Base-by-base conservation (phyloP, 2,329 filamentous ascomycete genomes). In the Cladorrhinum sp. region DNA sequence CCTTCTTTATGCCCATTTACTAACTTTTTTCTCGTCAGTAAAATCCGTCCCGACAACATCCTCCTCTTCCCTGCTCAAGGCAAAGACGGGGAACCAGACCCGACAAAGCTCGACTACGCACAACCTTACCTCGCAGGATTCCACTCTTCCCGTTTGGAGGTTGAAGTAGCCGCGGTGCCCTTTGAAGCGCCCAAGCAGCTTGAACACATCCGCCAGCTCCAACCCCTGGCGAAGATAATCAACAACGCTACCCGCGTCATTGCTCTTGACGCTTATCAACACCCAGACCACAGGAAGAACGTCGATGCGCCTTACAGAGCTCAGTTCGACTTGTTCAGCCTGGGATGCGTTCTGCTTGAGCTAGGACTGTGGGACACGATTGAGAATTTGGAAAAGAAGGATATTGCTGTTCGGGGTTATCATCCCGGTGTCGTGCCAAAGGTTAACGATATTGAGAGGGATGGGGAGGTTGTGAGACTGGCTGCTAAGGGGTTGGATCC, bases 31-130 rank as follows among this genome's bases (percentile, higher is more conserved):
- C 14, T 2, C 16, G 16, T 16, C 24, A 60, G 58, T 21, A 60
- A 57, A 21, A 63, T 63, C 58, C 61, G 61, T 55, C 33, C 61
- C 10, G 55, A 58, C 51, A 60, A 58, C 24, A 58, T 63, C 51
- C 50, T 63, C 51, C 48, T 63, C 50, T 63, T 63, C 46, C 26
- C 26, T 28, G 4, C 26, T n/a, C 6, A 46, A 53, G 20, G 1
- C 52, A 39, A 24, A 16, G 28, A 28, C 9, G 42, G 50, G 21
- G 61, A 61, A 9, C 51, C 58, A 1, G 61, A 63, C 26, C 26
- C 26, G 9, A 28, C 26, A 4, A 4, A 28, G 4, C 26, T 28
- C 4, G 26, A 28, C 26, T 28, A 28, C 26, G 4, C 9, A 4
- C 9, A 4, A 4, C 26, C 26, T 9, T 28, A 5, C 26, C 26